These are phyloP conservation scores for Lipomyces sp. DNA, from an alignment of 805 yeast genomes.

Conservation along the genomic window DNA sequence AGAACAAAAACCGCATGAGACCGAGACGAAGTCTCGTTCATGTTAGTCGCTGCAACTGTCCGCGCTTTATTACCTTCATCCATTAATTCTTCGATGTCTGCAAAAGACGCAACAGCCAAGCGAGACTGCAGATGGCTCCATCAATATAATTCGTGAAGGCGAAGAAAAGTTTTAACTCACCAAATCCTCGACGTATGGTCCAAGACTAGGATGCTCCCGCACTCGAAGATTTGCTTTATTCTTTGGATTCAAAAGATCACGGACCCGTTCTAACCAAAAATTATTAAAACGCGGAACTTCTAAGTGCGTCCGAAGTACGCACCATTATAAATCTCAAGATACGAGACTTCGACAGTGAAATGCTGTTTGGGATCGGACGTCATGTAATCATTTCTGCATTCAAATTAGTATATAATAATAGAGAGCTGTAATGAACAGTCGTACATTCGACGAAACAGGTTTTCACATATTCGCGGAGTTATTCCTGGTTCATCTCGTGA, in stretches of 20 bases:
- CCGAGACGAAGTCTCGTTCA: conserved; percentile 71
- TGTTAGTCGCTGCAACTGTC: conserved; percentile 67
- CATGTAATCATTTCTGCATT: neutral
- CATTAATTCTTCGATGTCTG: conserved; percentile 50
- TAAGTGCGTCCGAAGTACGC: neutral
- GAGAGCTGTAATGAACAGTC: neutral
- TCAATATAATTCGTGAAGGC: neutral
- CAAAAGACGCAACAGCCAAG: conserved; percentile 46
- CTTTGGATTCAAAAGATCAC: conserved; percentile 51
- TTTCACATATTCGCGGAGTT: conserved; percentile 58
- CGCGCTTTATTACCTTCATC: conserved; percentile 52
- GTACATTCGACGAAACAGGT: conserved; percentile 47
- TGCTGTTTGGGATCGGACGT: conserved; percentile 27
- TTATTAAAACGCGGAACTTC: neutral
- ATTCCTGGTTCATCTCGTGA: conserved; percentile 53
- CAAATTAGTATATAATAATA: neutral
- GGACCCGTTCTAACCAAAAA: conserved; percentile 48
- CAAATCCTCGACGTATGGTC: conserved; percentile 71
- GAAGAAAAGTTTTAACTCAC: neutral
- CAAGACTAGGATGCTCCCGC: conserved; percentile 62
- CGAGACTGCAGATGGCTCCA: conserved; percentile 38
- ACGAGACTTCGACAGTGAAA: conserved; percentile 52
- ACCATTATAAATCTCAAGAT: conserved; percentile 71
- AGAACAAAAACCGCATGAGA: conserved; percentile 78
- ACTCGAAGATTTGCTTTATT: conserved; percentile 39